Base-by-base conservation (phyloP, 139 green algal genomes). In the Pleodorina starrii region DNA sequence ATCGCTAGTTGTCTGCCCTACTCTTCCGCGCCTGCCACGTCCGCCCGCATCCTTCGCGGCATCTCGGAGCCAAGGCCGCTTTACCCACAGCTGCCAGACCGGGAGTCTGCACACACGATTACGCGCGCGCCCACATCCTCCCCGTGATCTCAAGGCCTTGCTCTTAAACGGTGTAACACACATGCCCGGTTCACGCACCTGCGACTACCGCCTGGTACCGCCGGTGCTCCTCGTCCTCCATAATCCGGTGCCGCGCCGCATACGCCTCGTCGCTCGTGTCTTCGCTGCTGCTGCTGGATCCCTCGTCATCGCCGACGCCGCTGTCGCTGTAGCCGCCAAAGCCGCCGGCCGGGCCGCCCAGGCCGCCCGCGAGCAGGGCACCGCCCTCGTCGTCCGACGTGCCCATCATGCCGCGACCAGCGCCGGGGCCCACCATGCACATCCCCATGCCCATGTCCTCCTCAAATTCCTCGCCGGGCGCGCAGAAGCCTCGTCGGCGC, bases 271-370 rank as follows among this genome's bases (percentile, higher is more conserved):
- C 92, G 46, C 87, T 90, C 4, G 87, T 94, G 66, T 94, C 90
- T 79, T 94, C 92, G 40, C 87, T 92, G 92, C 92, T 92, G 92
- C 90, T 94, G 92, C 92, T 92, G 73, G 84, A 90, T 72, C 88
- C 88, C 29, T 90, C 88, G 75, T 86, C 85, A 27, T 86, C 42
- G 40, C 60, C 60, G 10, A 25, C 17, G 57, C 38, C 79, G 40
- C 57, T 75, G 40, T 76, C 57, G 79, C 79, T 75, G 84, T 63
- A 84, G 73, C 68, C 71, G 25, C 38, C 29, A 27, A 63, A 19
- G 42, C 29, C 43, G 36, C 10, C 57, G 57, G 21, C n/a, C n/a
- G 9, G 36, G 16, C 69, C 69, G 16, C 35, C 69, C 69, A 77
- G 36, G 32, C 69, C 69, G 69, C 36, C 40, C 69, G 29, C 63